Base-by-base conservation (phyloP, 768 basidiomycete genomes). In the Phlebiopsis gigantea region DNA sequence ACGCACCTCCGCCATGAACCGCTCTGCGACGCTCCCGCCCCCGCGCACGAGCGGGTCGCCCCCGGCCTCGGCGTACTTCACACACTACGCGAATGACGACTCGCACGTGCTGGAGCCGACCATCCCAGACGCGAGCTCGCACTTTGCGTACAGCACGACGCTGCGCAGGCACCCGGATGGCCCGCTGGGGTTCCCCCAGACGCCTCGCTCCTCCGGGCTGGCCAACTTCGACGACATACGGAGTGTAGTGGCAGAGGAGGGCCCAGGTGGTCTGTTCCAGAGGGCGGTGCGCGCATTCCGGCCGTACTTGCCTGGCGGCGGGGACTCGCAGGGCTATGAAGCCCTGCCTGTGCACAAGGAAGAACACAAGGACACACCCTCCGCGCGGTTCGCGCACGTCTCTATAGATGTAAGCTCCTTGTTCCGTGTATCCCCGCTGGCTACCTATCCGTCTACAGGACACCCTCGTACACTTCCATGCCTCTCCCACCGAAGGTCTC, bases 141-240 rank as follows among this genome's bases (percentile, higher is more conserved):
- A 93, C 65, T 93, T 93, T 64, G 85, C 89, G 1, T 92, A 90
- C 69, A 90, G 88, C 62, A 92, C 90, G 0, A 89, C 87, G 0
- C 75, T 93, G 19, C 73, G 90, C 26, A 69, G 90, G 54, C 90
- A 92, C 57, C 71, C 72, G 0, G 83, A 86, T 19, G 73, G 76
- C 0, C 60, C 67, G 9, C 65, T 81, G 39, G 66, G 71, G 9
- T 74, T 80, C n/a, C 79, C 82, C 25, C 69, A 55, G 10, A 44
- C 61, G 2, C 55, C 61, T 3, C 61, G 53, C 9, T 43, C 34
- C 8, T 45, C 59, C 8, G 69, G 75, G n/a, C n/a, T n/a, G n/a
- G 5, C 71, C 8, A 73, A 72, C 26, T 34, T 75, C 5, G 68
- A 68, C 3, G 64, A 68, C n/a, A 61, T 69, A 14, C 59, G 65